phyloP scores from a whole-genome alignment of 2,329 filamentous ascomycete species.

The Aspergillus sp. region DNA sequence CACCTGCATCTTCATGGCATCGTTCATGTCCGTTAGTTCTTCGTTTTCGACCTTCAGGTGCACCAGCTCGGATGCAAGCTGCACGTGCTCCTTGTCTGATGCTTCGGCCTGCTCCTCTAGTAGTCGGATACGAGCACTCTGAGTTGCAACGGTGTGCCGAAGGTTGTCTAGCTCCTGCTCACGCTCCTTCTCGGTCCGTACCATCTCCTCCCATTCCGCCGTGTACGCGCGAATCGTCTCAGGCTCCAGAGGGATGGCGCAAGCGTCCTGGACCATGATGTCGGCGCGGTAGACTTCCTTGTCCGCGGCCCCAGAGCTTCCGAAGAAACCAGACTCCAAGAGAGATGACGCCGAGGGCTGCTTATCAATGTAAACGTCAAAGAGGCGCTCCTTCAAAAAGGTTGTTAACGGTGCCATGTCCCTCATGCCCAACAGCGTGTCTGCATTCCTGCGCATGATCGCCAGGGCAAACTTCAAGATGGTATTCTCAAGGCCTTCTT shows the following conservation, averaged over 20 bases:
- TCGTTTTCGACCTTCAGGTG: slow-evolving; percentile 92
- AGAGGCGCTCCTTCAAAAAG: slow-evolving; percentile 90
- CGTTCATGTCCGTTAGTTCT: slow-evolving; percentile 83
- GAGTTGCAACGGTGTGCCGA: slow-evolving; percentile 64
- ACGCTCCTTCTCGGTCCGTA: slow-evolving; percentile 75
- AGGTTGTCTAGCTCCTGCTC: slow-evolving; percentile 79
- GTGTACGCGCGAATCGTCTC: slow-evolving; percentile 80
- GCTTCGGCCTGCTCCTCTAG: slow-evolving; percentile 87
- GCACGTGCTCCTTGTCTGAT: slow-evolving; percentile 86
- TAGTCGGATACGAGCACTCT: slow-evolving; percentile 75
- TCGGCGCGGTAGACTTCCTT: slow-evolving; percentile 97
- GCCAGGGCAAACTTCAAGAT: slow-evolving; percentile 94
- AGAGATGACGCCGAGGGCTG: slow-evolving; percentile 89
- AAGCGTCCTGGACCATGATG: slow-evolving; percentile 88
- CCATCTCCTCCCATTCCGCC: slow-evolving; percentile 89
- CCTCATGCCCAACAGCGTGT: slow-evolving; percentile 75
- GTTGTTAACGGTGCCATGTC: slow-evolving; percentile 88
- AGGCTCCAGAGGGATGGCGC: slow-evolving; percentile 79
- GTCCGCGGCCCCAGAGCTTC: slow-evolving; percentile 82
- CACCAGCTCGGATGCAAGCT: slow-evolving; percentile 86
- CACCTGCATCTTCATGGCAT: slow-evolving; percentile 81
- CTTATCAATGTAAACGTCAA: slow-evolving; percentile 96
- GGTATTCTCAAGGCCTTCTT: slow-evolving; percentile 82
- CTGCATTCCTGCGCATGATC: slow-evolving; percentile 91
- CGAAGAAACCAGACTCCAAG: slow-evolving; percentile 95